Percentiles rank a stretch among this genome's conserved stretches.
Evolutionary conservation across 805 yeast species (phyloP).

Genomic region (Wickerhamomyces strasburgensis): DNA sequence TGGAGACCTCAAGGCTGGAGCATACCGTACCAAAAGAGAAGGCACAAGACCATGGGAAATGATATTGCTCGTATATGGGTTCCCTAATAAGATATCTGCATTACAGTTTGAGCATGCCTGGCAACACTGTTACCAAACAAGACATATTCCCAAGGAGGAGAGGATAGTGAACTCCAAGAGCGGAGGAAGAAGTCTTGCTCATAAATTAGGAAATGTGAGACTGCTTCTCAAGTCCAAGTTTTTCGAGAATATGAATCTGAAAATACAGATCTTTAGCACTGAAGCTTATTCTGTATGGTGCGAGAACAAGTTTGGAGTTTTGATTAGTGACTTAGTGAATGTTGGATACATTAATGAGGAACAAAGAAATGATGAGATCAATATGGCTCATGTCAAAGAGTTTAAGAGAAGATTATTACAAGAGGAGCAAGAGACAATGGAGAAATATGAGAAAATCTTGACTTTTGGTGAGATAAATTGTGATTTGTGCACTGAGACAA

Average conservation of each 20-base stretch:
- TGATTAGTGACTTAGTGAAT: conserved; percentile 4
- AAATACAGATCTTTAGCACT: conserved; percentile 40
- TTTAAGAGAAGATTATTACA: conserved; percentile 21
- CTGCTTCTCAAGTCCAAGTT: conserved; percentile 37
- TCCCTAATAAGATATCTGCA: conserved; percentile 65
- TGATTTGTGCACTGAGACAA: conserved; percentile 24
- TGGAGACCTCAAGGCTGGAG: conserved; percentile 68
- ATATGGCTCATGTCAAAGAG: conserved; percentile 23
- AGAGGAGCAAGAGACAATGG: conserved; percentile 11
- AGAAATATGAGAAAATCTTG: conserved; percentile 19
- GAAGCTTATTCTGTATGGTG: conserved; percentile 21
- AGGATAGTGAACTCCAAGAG: conserved; percentile 35
- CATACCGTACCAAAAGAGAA: conserved; percentile 53
- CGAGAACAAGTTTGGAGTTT: conserved; percentile 17
- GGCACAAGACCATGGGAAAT: conserved; percentile 74
- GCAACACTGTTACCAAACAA: conserved; percentile 66
- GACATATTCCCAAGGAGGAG: conserved; percentile 43
- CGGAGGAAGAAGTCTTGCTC: conserved; percentile 38
- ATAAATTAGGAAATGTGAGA: conserved; percentile 44
- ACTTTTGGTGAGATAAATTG: conserved; percentile 27
- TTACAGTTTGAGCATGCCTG: conserved; percentile 82
- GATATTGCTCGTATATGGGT: conserved; percentile 59
- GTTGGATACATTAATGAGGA: conserved; percentile 8
- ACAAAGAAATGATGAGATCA: conserved; percentile 11
- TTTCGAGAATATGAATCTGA: conserved; percentile 42